Base-by-base conservation (phyloP, 1,284 basidiomycete genomes). In the Ustilago xerochloae region DNA sequence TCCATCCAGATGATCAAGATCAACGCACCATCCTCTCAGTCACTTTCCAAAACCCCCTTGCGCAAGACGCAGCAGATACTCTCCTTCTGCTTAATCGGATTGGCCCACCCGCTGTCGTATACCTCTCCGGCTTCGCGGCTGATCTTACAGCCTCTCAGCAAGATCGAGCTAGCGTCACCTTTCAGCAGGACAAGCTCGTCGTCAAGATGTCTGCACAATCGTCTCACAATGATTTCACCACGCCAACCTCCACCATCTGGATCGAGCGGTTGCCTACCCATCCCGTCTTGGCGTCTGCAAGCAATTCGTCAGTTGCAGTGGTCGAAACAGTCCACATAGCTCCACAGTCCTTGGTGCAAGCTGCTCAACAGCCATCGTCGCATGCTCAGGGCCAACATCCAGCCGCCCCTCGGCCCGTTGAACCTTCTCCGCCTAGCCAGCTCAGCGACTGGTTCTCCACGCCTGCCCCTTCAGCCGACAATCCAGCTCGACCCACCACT, bases 401-500 rank as follows among this genome's bases (percentile, higher is more conserved):
- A 24, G 12, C 59, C 18, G 15, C 32, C 20, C 18, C 35, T 20
- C 33, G 18, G 9, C 32, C 53, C 5, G 30, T 36, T 9, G 39
- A 53, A 22, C 65, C 51, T 24, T 45, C 48, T 18, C 53, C 61
- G 10, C 46, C 64, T 2, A 56, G 52, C 29, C 60, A 67, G 54
- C 50, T 55, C 35, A 60, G 52, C 43, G 58, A 68, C 41, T 74
- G 71, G 71, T 74, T 74, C 30, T 46, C 62, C 10, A 74, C 71
- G 6, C 71, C 71, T 18, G 57, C 50, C 10, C 70, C 70, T 5
- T 18, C 38, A 9, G 45, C 6, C 28, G n/a, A 47, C 4, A 18
- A 24, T 9, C 22, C 32, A 9, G 28, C 20, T 29, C 49, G 28
- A 8, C 28, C 28, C 5, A 33, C 13, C n/a, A 10, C 58, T 35